Conservation (phyloP, 441 rosid genomes). For the Brassica balearica region DNA sequence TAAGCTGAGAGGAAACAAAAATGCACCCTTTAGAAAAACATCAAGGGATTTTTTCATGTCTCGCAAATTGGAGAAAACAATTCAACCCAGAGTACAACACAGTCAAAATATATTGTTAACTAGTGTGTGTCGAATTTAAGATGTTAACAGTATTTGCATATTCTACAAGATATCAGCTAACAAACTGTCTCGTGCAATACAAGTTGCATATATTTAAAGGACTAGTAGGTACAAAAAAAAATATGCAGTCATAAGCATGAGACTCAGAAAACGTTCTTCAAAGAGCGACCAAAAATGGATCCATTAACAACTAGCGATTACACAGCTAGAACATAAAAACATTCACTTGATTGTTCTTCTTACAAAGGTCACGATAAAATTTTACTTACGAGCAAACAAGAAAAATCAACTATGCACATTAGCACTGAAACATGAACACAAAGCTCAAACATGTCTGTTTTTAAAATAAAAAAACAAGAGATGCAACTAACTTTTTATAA, state of each 20-base stretch:
- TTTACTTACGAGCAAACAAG: not conserved
- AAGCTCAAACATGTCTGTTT: constrained; percentile 2
- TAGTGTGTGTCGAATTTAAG: too few relatives aligned
- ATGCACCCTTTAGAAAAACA: constrained; percentile 10
- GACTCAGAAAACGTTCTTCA: not conserved
- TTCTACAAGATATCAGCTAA: not conserved
- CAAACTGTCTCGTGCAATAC: not conserved
- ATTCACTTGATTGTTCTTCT: not conserved
- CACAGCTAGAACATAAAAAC: not conserved
- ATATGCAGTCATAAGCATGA: not conserved
- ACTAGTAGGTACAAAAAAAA: not conserved
- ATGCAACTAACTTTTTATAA: too few relatives aligned
- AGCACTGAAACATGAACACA: not conserved
- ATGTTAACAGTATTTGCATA: not conserved
- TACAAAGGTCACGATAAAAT: not conserved
- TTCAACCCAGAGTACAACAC: not conserved
- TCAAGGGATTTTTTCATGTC: constrained; percentile 17
- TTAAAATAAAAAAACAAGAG: not conserved
- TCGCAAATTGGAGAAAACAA: not conserved
- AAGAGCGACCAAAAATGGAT: not conserved
- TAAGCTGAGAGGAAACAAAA: constrained; percentile 63
- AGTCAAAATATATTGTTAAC: not conserved
- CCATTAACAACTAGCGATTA: not conserved
- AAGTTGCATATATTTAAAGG: not conserved
- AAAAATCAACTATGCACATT: not conserved